Conservation (phyloP, 2,329 filamentous ascomycete genomes). For the Aureobasidium sp. region DNA sequence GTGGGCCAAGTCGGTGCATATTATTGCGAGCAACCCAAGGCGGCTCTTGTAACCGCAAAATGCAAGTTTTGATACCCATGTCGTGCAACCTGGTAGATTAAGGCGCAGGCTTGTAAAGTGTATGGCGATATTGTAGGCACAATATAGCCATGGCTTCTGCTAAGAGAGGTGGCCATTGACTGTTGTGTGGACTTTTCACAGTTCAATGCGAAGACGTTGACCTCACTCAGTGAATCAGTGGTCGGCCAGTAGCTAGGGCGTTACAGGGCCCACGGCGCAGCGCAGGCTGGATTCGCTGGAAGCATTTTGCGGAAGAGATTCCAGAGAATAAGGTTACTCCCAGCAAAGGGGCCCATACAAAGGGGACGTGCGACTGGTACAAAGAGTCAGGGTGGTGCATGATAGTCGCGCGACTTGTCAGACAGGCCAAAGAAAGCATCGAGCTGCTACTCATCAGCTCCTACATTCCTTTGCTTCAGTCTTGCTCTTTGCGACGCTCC, state of each 20-base stretch:
- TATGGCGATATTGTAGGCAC: neutral
- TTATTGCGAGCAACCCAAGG: neutral
- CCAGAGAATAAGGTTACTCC: slow-evolving; percentile 2
- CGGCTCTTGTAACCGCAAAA: neutral
- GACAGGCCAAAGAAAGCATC: neutral
- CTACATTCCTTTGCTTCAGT: slow-evolving; percentile 5
- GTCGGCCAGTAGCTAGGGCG: slow-evolving; percentile 2
- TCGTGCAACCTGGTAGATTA: neutral
- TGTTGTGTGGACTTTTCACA: neutral
- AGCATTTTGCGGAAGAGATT: neutral
- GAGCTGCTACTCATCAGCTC: neutral
- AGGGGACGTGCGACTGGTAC: neutral
- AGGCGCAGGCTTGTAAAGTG: neutral
- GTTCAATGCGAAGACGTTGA: neutral
- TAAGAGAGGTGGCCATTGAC: neutral
- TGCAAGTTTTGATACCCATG: neutral
- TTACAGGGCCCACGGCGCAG: neutral
- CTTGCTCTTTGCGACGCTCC: neutral
- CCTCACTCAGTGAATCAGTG: neutral
- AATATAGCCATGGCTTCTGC: neutral
- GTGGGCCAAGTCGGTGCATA: slow-evolving; percentile 1
- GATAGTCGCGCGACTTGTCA: neutral
- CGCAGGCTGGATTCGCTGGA: slow-evolving; percentile 4
- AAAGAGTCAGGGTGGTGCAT: neutral
- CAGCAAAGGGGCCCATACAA: slow-evolving; percentile 4